These are phyloP conservation scores for Linnemannia schmuckeri DNA, from an alignment of 192 early-diverging fungal species.

Conservation along the genomic window DNA sequence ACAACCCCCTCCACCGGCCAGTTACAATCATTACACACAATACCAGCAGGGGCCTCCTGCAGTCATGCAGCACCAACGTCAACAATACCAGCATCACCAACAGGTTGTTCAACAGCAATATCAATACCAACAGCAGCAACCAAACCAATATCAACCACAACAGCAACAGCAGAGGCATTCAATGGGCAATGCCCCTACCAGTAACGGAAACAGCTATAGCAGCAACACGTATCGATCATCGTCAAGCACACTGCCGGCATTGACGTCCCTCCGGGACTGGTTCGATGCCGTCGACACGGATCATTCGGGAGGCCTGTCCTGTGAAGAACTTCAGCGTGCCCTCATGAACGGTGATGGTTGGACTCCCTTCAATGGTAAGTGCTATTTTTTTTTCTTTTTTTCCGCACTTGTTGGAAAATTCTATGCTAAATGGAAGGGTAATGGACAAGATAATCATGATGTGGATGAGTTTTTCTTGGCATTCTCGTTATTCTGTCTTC, in stretches of 20 bases:
- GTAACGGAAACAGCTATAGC: not conserved
- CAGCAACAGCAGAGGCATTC: not conserved
- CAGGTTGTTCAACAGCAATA: conserved; percentile 20
- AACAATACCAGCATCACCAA: conserved; percentile 38
- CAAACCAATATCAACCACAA: not conserved
- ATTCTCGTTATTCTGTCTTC: not conserved
- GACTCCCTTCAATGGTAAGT: conserved; percentile 71
- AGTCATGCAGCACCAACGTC: conserved; percentile 26
- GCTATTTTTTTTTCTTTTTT: not conserved
- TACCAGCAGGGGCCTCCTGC: conserved; percentile 26
- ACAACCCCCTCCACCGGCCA: conserved; percentile 9
- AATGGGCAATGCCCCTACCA: not conserved
- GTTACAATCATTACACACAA: conserved; percentile 38
- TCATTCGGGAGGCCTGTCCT: conserved; percentile 64
- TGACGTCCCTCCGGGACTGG: conserved; percentile 42
- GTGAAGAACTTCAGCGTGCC: conserved; percentile 69
- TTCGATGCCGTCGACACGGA: conserved; percentile 67
- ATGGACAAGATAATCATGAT: too few relatives aligned
- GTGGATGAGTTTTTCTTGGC: not conserved
- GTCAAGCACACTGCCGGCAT: conserved; percentile 10
- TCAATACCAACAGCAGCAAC: conserved; percentile 11
- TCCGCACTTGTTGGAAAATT: too few relatives aligned
- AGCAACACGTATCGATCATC: conserved; percentile 8
- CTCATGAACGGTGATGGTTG: conserved; percentile 71
- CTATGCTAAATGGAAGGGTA: too few relatives aligned